phyloP scores from a whole-genome alignment of 2,329 filamentous ascomycete genomes.

The Davidsoniella neocaledoniae region DNA sequence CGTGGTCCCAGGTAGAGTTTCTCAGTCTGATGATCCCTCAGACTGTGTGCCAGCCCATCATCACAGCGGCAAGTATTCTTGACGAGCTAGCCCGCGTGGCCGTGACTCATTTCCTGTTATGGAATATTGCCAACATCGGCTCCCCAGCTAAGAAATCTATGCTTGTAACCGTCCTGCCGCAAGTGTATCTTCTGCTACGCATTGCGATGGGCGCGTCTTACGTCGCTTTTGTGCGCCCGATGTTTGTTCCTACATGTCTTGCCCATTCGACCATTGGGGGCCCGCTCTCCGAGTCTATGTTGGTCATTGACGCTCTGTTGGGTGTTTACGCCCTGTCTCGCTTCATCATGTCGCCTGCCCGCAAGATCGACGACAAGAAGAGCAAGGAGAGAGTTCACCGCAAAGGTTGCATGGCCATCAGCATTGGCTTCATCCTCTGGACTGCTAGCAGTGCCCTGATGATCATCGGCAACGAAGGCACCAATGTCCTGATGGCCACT shows the following conservation, averaged over 20 bases:
- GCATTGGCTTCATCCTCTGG: conserved; percentile 34
- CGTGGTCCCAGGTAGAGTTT: conserved; percentile 39
- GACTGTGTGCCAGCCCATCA: conserved; percentile 32
- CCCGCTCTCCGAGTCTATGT: conserved; percentile 28
- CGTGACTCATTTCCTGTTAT: conserved; percentile 37
- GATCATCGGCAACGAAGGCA: conserved; percentile 29
- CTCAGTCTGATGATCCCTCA: conserved; percentile 29
- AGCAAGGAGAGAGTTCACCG: conserved; percentile 19
- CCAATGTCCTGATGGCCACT: conserved; percentile 29
- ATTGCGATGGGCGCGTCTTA: conserved; percentile 37
- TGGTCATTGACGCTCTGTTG: conserved; percentile 29
- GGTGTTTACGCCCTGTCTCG: conserved; percentile 23
- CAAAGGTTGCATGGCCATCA: conserved; percentile 26
- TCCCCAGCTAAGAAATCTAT: background rate
- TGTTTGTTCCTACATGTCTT: conserved; percentile 36
- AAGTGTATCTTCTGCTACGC: conserved; percentile 29
- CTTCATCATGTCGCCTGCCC: conserved; percentile 20
- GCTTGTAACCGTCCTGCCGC: conserved; percentile 25
- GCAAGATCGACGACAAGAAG: conserved; percentile 18
- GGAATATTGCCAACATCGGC: conserved; percentile 24
- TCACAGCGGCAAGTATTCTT: conserved; percentile 35
- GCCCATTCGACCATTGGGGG: conserved; percentile 28
- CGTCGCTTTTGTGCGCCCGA: conserved; percentile 35
- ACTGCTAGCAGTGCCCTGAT: conserved; percentile 35
- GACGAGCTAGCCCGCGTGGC: conserved; percentile 39